Evolutionary conservation across 148 eudicot species (phyloP).

Genomic region (Silene latifolia): DNA sequence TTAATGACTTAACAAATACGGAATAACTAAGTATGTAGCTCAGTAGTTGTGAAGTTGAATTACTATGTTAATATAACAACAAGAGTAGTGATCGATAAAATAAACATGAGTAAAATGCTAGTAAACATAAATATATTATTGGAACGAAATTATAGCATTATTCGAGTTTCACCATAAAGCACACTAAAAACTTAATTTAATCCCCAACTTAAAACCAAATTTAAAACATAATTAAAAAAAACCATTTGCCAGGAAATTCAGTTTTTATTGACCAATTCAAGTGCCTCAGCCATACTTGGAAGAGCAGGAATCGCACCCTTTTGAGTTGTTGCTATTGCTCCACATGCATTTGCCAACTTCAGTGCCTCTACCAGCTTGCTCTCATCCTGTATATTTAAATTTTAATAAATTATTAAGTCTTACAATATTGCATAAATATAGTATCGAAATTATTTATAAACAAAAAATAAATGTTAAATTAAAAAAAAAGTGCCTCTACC

Average conservation of each 20-base stretch:
- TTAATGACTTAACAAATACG: too few relatives aligned
- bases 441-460: background rate
- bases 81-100: background rate
- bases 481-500: slow-evolving; percentile 38
- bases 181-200: too few relatives aligned
- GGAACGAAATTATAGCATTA: too few relatives aligned
- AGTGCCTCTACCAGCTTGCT: slow-evolving; percentile 35
- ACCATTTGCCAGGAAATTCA: background rate
- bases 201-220: too few relatives aligned
- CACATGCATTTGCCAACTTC: slow-evolving; percentile 46
- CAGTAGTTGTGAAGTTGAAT: too few relatives aligned
- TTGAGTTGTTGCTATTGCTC: slow-evolving; percentile 43
- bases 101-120: background rate
- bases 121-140: background rate
- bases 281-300: slow-evolving; percentile 33
- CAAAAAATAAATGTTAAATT: background rate
- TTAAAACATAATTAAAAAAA: too few relatives aligned
- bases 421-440: background rate
- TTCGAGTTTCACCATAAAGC: too few relatives aligned
- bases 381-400: slow-evolving; percentile 33
- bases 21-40: too few relatives aligned
- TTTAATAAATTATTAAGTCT: background rate
- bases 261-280: slow-evolving; percentile 20
- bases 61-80: too few relatives aligned
- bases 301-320: slow-evolving; percentile 62